Evolutionary conservation across 179 eudicot genomes (phyloP), one percentile per base, ranked within the genome.

Genomic region (Vitellaria paradoxa): DNA sequence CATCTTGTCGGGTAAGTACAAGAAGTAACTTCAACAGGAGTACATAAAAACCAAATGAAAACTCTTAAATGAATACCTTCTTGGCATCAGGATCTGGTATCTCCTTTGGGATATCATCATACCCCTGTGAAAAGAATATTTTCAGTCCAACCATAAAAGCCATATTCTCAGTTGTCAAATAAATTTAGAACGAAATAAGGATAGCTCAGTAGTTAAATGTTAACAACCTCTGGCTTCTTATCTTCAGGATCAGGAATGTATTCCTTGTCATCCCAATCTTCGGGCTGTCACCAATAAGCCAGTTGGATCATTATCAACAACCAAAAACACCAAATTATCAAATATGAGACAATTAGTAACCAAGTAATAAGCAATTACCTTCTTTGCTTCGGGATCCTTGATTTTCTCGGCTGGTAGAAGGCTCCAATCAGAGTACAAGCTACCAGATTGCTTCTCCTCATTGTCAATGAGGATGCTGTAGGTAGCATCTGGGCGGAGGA

Each of bases 401-500:
- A 94, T 94, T 75, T 85, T 71, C 90, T 93, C 91, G 76, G 98
- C 84, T 70, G 98, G 97, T 68, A 94, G 92, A 37, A 94, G 73
- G 81, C 89, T 91, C 98, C 98, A 94, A 81, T 94, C 97, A 45
- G 84, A 81, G 82, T 94, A 91, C 79, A 93, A 83, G 78, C 98
- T 94, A 30, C 98, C 97, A 49, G 89, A 76, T 76, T 94, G 97
- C 83, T 91, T 95, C 88, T 95, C 97, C 70, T 71, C 82, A 75
- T 95, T 95, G 87, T 95, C 98, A 72, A 95, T 91, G 47, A 95
- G 95, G 75, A 95, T 95, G 87, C 81, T 90, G 93, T 91, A 95
- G 69, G 93, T 95, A 76, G 97, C 91, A 84, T 94, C 98, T 14
- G 98, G 97, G 74, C 89, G 97, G 45, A 93, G 91, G 80, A 94